Base-by-base conservation (phyloP, 306 rosid genomes). In the Medicago lupulina region DNA sequence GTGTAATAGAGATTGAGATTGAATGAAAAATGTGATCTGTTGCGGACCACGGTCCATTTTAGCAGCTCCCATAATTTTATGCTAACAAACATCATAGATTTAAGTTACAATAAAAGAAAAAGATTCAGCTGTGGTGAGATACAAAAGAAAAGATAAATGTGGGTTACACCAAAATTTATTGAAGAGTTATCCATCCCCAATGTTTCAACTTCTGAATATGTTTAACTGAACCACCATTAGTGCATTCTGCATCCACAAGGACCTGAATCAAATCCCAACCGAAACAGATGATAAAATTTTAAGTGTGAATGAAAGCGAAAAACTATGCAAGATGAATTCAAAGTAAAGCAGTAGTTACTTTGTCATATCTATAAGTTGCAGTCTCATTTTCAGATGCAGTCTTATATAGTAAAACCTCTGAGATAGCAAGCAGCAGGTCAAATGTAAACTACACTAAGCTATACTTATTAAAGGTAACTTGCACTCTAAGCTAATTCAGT, bases 201-300 rank as follows among this genome's bases (percentile, higher is more conserved):
- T 85, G 82, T 80, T 95, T 92, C n/a, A 92, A 95, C 83, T 92
- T 95, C 39, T 89, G 96, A 64, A 90, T 91, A 80, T 95, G 97
- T 82, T 86, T 92, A 76, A 95, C 70, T 61, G 99, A 95, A 54
- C 99, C 99, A 80, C 92, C 99, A 82, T 95, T 97, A 68, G 99
- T 95, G 84, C 99, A 95, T 75, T 95, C 99, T 72, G 97, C 99
- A 86, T 92, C 99, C 73, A 92, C 97, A 17, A 95, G 97, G 15
- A 92, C 92, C 98, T 95, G 86, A 46, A 80, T 59, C 55, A 64
- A 80, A 73, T 61, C 75, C 71, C 47, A 34, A 83, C 44, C 70
- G 54, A 44, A 34, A 82, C 44, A 73, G 54, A 44, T 73, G 31
- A 75, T 61, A n/a, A 72, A 72, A 54, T 21, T 66, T 47, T 51